Evolutionary conservation across 2,329 filamentous ascomycete genomes (phyloP).

Genomic region (Cercospora canescens): DNA sequence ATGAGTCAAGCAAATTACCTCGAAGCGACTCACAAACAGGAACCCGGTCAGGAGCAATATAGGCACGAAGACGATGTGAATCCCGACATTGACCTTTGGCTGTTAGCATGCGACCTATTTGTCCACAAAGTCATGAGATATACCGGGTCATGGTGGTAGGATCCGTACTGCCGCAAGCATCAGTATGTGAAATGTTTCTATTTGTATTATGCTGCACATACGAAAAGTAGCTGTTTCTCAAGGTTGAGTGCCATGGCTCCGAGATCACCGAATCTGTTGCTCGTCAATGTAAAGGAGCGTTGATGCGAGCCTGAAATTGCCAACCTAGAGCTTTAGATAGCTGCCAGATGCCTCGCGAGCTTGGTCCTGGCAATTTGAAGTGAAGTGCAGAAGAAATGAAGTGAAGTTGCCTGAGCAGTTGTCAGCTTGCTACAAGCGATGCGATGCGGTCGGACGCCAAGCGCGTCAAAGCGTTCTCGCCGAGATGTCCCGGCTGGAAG

Average conservation of each 20-base stretch:
- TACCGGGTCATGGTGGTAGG: slow-evolving; percentile 76
- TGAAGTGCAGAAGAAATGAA: background rate
- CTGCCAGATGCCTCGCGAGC: background rate
- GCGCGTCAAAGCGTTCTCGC: background rate
- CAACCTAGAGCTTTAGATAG: background rate
- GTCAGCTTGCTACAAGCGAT: background rate
- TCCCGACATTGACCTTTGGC: slow-evolving; percentile 68
- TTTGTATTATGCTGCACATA: slow-evolving; percentile 48
- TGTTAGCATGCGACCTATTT: slow-evolving; percentile 16
- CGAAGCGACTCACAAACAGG: slow-evolving; percentile 60
- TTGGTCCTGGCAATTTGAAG: background rate
- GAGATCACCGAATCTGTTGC: background rate
- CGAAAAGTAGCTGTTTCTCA: slow-evolving; percentile 79
- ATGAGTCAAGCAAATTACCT: background rate
- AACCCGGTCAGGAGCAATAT: slow-evolving; percentile 71
- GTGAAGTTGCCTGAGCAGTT: background rate
- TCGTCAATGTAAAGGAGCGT: background rate
- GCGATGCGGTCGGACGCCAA: slow-evolving; percentile 3
- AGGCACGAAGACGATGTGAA: slow-evolving; percentile 79
- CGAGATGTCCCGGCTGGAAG: slow-evolving; percentile 5
- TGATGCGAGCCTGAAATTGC: background rate
- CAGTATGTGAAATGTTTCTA: background rate
- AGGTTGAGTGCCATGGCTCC: slow-evolving; percentile 63
- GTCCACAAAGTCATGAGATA: background rate
- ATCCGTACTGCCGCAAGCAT: slow-evolving; percentile 66